A percentile compares a stretch with the other conserved stretches of the same genome.
Conservation (phyloP, 2,329 filamentous ascomycete species). For the Neofusicoccum cordaticola region DNA sequence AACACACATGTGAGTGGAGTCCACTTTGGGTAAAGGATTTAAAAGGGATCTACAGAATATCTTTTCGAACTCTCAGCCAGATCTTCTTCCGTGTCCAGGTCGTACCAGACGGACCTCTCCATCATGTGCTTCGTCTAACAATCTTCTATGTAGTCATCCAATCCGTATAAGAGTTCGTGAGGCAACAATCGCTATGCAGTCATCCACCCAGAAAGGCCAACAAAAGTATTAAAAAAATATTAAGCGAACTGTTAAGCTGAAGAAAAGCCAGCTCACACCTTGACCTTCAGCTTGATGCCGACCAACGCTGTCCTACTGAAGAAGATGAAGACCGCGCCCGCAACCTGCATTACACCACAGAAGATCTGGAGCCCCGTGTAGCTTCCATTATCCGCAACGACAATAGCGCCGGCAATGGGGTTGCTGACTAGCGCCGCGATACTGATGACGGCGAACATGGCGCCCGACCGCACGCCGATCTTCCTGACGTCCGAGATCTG, state of each 20-base stretch:
- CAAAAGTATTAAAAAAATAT: not conserved
- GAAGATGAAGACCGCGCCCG: constrained; percentile 36
- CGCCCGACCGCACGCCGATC: constrained; percentile 67
- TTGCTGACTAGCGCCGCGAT: constrained; percentile 65
- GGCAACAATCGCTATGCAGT: not conserved
- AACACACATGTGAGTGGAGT: no score
- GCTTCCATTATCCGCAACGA: constrained; percentile 38
- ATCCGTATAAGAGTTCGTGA: not conserved
- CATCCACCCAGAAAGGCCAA: not conserved
- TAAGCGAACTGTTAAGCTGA: not conserved
- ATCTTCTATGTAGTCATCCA: not conserved
- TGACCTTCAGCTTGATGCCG: constrained; percentile 26
- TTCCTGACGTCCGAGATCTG: constrained; percentile 69
- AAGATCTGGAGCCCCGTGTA: constrained; percentile 65
- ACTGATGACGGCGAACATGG: constrained; percentile 59
- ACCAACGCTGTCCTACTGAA: constrained; percentile 29
- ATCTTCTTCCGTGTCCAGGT: not conserved
- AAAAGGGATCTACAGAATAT: not conserved
- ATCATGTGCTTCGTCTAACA: not conserved
- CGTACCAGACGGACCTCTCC: not conserved
- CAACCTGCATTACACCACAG: constrained; percentile 54
- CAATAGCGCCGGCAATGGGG: constrained; percentile 59
- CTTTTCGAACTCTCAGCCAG: no score
- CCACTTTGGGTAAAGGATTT: not conserved
- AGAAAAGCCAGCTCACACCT: constrained; percentile 17